Evolutionary conservation across 345 rosid species (phyloP), one percentile per base, ranked within the genome.

Genomic region (Camelina laxa): DNA sequence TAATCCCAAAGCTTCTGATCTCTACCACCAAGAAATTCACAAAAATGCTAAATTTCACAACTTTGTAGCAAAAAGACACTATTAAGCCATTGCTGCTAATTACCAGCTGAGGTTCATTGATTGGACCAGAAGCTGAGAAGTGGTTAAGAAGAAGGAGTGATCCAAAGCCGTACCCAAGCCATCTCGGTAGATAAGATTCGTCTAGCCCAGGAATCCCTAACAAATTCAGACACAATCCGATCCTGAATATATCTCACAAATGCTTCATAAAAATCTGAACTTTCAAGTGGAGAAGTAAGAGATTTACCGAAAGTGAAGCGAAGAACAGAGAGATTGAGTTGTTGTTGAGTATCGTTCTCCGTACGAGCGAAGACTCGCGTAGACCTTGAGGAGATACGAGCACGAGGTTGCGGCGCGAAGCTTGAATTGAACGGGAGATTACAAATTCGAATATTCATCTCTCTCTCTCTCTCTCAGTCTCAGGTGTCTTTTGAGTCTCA

Each of bases 81-180:
- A 45, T 55, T 11, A 73, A 57, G 16, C 54, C 2, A 65, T 9
- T 24, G 38, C 6, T 57, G 9, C 22, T 20, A 58, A 2, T 17
- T 66, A 80, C 83, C 80, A 80, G 31, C 47, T 80, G 83, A 55
- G 80, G 33, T 42, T 64, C 74, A 11, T 22, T 75, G 65, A 24
- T 36, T 41, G 82, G 73, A 60, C 24, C 56, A 1, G 77, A 80
- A 70, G 80, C 74, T n/a, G 76, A 70, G 4, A 80, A 80, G 17
- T 80, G 80, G 1, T 75, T 75, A 4, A 90, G 87, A 82, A 91
- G 85, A 74, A 94, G 76, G 67, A 94, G 93, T 27, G 96, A 90
- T 22, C 98, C 96, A 67, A 94, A 91, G 51, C 98, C 97, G 79
- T 85, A 94, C 0, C 97, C 98, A 4, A 94, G 85, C 90, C 90